A percentile compares a stretch with the other conserved stretches of the same genome.
Conservation (phyloP, 75 land plant genomes). For the Pinus taeda region DNA sequence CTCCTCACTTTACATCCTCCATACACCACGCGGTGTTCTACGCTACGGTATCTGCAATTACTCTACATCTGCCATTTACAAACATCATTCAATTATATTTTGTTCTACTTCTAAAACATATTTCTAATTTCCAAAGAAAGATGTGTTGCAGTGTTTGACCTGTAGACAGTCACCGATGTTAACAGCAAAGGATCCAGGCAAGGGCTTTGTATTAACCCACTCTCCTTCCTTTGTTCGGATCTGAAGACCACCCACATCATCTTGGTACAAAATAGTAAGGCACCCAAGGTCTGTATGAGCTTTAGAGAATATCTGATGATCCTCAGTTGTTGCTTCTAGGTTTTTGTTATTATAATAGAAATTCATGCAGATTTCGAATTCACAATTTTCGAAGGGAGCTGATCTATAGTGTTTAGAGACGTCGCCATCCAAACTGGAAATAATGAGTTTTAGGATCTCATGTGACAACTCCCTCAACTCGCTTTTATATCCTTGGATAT, state of each 20-base stretch:
- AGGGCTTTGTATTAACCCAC: slow-evolving; percentile 51
- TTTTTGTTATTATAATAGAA: slow-evolving; percentile 15
- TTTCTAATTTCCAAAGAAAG: not conserved
- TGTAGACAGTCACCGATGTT: slow-evolving; percentile 64
- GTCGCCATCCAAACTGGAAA: slow-evolving; percentile 26
- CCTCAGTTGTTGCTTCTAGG: not conserved
- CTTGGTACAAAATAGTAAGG: slow-evolving; percentile 63
- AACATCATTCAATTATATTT: too few relatives aligned
- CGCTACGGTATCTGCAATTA: slow-evolving; percentile 34
- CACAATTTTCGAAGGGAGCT: slow-evolving; percentile 25
- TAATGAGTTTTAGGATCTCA: not conserved
- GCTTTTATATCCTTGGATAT: too few relatives aligned
- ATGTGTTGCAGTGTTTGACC: not conserved
- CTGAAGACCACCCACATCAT: slow-evolving; percentile 66
- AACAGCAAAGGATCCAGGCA: slow-evolving; percentile 44
- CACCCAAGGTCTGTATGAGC: slow-evolving; percentile 64
- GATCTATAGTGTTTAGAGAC: slow-evolving; percentile 24
- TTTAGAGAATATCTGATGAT: slow-evolving; percentile 4
- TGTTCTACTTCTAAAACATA: too few relatives aligned
- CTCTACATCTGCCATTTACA: slow-evolving; percentile 31
- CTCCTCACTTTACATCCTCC: not conserved
- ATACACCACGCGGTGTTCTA: slow-evolving; percentile 31
- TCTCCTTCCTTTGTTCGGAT: slow-evolving; percentile 44
- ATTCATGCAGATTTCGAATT: slow-evolving; percentile 40
- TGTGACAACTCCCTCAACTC: too few relatives aligned